Evolutionary conservation across 2,329 filamentous ascomycete genomes (phyloP).

Genomic region (Exophiala xenobiotica): DNA sequence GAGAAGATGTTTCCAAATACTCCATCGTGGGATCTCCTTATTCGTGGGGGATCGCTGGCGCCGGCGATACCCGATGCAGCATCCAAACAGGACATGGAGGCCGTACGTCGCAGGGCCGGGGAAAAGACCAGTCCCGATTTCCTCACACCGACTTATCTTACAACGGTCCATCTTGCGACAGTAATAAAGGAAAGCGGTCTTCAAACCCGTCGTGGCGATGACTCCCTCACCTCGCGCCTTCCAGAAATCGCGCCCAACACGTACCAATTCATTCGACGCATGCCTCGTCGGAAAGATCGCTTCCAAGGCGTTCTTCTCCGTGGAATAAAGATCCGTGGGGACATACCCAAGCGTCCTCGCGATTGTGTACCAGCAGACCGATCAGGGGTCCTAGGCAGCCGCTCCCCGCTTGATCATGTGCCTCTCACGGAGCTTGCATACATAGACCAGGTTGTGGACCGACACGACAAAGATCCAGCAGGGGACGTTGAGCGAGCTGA

Average conservation of each 20-base stretch:
- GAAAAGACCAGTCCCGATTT: conserved; percentile 36
- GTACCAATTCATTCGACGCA: conserved; percentile 37
- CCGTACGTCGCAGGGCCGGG: conserved; percentile 32
- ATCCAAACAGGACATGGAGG: conserved; percentile 34
- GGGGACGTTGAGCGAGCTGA: conserved; percentile 7
- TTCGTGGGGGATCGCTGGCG: conserved; percentile 31
- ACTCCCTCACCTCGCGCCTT: conserved; percentile 30
- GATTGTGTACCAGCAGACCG: conserved; percentile 4
- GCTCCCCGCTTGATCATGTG: conserved; percentile 23
- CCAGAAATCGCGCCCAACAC: conserved; percentile 39
- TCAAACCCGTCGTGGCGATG: conserved; percentile 38
- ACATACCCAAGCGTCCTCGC: conserved; percentile 24
- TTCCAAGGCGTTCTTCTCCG: conserved; percentile 44
- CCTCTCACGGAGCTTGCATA: conserved; percentile 6
- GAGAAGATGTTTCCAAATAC: conserved; percentile 73
- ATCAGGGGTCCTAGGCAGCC: conserved; percentile 21
- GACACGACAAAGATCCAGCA: not conserved
- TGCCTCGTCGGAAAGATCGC: conserved; percentile 43
- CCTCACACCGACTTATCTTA: conserved; percentile 45
- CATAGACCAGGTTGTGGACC: not conserved
- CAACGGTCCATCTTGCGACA: conserved; percentile 45
- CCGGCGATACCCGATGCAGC: conserved; percentile 29
- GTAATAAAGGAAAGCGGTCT: conserved; percentile 40
- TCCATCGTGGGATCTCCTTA: conserved; percentile 64
- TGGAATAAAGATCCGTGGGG: conserved; percentile 31